phyloP scores from a whole-genome alignment of 257 asterid species.

The Rauvolfia tetraphylla region DNA sequence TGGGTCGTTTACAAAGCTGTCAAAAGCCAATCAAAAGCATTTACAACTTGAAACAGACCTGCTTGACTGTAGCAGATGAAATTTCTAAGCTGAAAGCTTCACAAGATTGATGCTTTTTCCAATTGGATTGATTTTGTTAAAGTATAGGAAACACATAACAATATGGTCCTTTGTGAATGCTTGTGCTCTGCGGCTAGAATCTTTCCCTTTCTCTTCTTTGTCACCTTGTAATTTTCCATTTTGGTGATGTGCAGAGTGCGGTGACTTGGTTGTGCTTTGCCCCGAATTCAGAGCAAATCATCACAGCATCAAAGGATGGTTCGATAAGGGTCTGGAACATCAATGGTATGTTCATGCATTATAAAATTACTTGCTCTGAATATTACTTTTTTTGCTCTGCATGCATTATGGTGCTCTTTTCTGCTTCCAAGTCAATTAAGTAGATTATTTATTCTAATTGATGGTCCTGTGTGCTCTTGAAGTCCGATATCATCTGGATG shows the following conservation, averaged over 20 bases:
- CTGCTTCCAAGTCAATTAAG: conserved; percentile 5
- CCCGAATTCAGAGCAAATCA: conserved; percentile 80
- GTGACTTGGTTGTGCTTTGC: conserved; percentile 96
- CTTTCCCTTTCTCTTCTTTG: conserved; percentile 11
- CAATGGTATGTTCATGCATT: conserved; percentile 49
- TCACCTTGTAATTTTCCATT: background rate
- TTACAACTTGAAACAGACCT: background rate
- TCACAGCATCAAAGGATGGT: conserved; percentile 97
- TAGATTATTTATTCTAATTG: conserved; percentile 20
- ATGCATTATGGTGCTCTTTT: conserved; percentile 5
- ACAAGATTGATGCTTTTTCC: background rate
- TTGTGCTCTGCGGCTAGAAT: background rate
- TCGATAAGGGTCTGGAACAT: conserved; percentile 89
- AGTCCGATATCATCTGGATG: conserved; percentile 94
- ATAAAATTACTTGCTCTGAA: background rate
- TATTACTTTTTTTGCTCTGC: background rate
- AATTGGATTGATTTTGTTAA: background rate
- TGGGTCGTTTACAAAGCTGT: background rate
- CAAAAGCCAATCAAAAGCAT: background rate
- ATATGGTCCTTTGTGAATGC: background rate
- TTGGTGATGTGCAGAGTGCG: conserved; percentile 72
- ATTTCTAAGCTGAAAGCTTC: background rate
- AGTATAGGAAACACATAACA: background rate
- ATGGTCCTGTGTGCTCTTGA: conserved; percentile 30
- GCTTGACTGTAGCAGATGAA: background rate